Percentiles rank a stretch among this genome's conserved stretches.
Conservation (phyloP, 148 eudicot genomes). For the Vaccinium corymbosum region DNA sequence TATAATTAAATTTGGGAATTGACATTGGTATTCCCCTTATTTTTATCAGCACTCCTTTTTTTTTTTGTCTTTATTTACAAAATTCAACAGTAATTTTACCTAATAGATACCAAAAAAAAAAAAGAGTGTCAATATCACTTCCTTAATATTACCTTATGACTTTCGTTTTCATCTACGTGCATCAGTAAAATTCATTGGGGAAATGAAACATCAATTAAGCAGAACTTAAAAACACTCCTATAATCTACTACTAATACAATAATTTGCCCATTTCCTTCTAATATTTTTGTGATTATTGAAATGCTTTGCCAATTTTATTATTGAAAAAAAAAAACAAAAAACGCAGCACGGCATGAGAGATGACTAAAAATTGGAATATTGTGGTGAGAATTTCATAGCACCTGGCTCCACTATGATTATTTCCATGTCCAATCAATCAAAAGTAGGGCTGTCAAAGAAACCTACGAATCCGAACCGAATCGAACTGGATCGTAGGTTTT, state of each 20-base stretch:
- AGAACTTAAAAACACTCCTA: no score
- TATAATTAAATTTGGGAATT: no score
- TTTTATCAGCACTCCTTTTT: no score
- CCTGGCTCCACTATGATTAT: conserved; percentile 2
- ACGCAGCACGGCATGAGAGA: not conserved
- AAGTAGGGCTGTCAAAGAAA: not conserved
- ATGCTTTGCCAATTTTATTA: not conserved
- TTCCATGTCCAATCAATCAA: not conserved
- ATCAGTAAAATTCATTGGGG: not conserved
- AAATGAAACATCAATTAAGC: not conserved
- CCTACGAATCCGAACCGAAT: no score
- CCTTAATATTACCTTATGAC: no score
- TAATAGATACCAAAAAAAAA: no score
- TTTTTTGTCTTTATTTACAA: no score
- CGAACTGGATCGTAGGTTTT: no score
- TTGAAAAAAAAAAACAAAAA: not conserved
- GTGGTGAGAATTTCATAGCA: not conserved
- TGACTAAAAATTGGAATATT: not conserved
- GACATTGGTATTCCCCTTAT: no score
- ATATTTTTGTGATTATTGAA: not conserved
- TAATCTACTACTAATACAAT: not conserved
- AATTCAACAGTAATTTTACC: no score
- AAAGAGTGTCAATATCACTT: no score
- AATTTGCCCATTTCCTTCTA: not conserved
- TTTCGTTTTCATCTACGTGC: no score